Percentiles rank a stretch among this genome's conserved stretches.
phyloP scores from a whole-genome alignment of 768 basidiomycete species.

The Russula olivacea region DNA sequence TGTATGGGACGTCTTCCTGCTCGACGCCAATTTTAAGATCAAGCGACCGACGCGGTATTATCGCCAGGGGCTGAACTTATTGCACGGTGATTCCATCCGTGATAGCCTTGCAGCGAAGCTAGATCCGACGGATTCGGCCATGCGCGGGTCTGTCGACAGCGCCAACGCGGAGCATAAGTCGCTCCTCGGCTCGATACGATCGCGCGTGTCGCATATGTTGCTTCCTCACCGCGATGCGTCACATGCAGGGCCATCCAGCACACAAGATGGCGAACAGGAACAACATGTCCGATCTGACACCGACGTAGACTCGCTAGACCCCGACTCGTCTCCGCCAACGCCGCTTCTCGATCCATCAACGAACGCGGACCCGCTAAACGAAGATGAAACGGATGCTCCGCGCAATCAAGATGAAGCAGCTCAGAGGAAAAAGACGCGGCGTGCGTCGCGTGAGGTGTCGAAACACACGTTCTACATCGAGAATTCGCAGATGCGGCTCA shows the following conservation, averaged over 20 bases:
- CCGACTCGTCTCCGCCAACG: constrained; percentile 36
- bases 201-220: constrained; percentile 24
- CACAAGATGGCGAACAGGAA: constrained; percentile 5
- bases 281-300: constrained; percentile 18
- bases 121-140: not conserved
- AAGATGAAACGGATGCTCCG: constrained; percentile 28
- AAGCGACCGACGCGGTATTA: constrained; percentile 88
- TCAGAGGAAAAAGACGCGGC: constrained; percentile 44
- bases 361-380: constrained; percentile 52
- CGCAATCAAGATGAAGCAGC: constrained; percentile 29
- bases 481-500: constrained; percentile 85
- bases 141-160: constrained; percentile 26
- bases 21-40: constrained; percentile 85
- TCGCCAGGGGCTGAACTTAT: constrained; percentile 72
- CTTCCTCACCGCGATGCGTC: constrained; percentile 3
- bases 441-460: constrained; percentile 57
- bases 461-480: constrained; percentile 93
- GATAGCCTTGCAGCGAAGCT: not conserved
- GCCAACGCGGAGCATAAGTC: constrained; percentile 29
- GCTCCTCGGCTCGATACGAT: constrained; percentile 46
- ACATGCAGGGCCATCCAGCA: constrained; percentile 5
- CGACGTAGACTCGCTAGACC: constrained; percentile 21
- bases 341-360: constrained; percentile 80
- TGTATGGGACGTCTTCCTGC: constrained; percentile 91
- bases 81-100: constrained; percentile 38